These are phyloP conservation scores for Grosmannia huntii DNA, from an alignment of 2,329 filamentous ascomycete genomes.

Conservation along the genomic window DNA sequence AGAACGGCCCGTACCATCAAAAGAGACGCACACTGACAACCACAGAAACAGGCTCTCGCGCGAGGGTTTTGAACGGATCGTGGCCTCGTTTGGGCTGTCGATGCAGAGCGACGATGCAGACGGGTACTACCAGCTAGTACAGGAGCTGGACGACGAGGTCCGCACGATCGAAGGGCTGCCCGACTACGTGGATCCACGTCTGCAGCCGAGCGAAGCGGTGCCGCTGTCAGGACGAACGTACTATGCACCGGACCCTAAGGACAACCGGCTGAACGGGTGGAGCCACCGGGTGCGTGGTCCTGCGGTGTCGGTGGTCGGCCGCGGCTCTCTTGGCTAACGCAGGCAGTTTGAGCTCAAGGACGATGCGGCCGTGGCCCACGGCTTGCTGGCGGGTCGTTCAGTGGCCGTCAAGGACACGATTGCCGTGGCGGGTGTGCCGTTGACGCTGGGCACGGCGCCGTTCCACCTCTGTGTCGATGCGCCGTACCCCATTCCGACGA, in stretches of 20 bases:
- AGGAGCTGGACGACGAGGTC: conserved; percentile 17
- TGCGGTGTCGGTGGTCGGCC: no score
- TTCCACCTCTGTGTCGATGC: conserved; percentile 20
- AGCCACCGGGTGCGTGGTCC: conserved; percentile 14
- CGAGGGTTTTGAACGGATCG: conserved; percentile 8
- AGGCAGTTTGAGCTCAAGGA: conserved; percentile 16
- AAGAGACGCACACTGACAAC: neutral
- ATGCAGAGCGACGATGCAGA: conserved; percentile 15
- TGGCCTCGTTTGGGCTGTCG: conserved; percentile 7
- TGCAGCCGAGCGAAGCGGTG: conserved; percentile 10
- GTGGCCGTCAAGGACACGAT: conserved; percentile 66
- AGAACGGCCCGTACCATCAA: neutral
- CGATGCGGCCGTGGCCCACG: conserved; percentile 14
- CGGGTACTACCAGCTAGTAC: conserved; percentile 17
- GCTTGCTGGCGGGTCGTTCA: conserved; percentile 58
- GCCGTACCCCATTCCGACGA: conserved; percentile 55
- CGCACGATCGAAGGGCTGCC: conserved; percentile 13
- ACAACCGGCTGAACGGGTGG: conserved; percentile 23
- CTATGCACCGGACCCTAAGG: conserved; percentile 11
- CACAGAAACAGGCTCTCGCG: conserved; percentile 1
- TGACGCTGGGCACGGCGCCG: conserved; percentile 38
- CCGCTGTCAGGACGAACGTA: conserved; percentile 11
- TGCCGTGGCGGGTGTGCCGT: conserved; percentile 50
- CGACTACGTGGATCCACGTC: conserved; percentile 16
- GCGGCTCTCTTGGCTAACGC: no score